These are phyloP conservation scores for Auricularia auricula-judae DNA, from an alignment of 768 basidiomycete genomes.

Conservation along the genomic window DNA sequence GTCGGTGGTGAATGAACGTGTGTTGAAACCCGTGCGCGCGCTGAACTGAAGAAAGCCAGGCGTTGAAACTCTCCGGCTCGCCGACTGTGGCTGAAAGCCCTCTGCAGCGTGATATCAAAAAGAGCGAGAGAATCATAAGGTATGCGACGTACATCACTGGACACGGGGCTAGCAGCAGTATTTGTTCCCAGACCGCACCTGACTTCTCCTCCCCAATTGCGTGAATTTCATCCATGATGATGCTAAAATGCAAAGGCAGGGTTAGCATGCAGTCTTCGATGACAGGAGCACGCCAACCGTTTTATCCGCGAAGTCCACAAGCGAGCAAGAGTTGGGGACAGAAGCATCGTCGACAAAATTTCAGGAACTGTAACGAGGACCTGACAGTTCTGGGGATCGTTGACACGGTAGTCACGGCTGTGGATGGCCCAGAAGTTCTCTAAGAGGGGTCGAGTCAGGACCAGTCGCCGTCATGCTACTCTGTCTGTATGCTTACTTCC, in stretches of 20 bases:
- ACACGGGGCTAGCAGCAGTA: conserved; percentile 58
- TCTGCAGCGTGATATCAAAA: conserved; percentile 20
- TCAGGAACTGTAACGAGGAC: conserved; percentile 69
- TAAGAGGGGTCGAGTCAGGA: conserved; percentile 14
- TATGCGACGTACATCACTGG: conserved; percentile 48
- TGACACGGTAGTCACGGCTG: conserved; percentile 50
- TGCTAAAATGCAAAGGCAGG: conserved; percentile 23
- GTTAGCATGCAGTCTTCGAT: not conserved
- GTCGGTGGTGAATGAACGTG: conserved; percentile 48
- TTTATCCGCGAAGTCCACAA: conserved; percentile 54
- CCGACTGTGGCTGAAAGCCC: conserved; percentile 67
- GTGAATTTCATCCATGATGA: conserved; percentile 55
- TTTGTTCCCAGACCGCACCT: conserved; percentile 65
- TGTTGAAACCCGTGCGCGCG: conserved; percentile 46
- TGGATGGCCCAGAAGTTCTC: conserved; percentile 56
- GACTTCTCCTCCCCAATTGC: conserved; percentile 60
- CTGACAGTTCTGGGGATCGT: conserved; percentile 57
- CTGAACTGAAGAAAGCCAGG: conserved; percentile 56
- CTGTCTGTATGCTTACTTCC: conserved; percentile 25
- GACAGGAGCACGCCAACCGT: conserved; percentile 25
- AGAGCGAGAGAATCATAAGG: not conserved
- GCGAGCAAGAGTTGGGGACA: conserved; percentile 52
- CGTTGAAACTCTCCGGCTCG: conserved; percentile 49
- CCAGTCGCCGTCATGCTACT: not conserved
- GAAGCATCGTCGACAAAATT: conserved; percentile 54